phyloP scores from a whole-genome alignment of 352 stramenopile species.

The Phytophthora tentaculata region DNA sequence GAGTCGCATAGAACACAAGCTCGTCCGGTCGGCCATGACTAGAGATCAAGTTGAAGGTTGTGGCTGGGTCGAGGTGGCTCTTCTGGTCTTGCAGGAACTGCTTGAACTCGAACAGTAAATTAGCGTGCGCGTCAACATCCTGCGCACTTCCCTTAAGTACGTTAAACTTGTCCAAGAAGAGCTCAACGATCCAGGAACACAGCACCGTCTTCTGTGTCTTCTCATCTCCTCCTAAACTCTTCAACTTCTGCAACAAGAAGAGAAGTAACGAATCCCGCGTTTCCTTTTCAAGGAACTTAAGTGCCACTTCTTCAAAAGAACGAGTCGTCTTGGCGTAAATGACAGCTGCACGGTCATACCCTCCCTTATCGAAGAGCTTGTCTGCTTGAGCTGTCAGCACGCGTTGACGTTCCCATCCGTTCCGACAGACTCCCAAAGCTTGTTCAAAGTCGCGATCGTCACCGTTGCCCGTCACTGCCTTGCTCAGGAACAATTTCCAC shows the following conservation, averaged over 20 bases:
- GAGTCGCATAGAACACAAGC: slow-evolving; percentile 91
- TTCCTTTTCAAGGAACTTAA: slow-evolving; percentile 92
- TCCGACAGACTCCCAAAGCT: slow-evolving; percentile 85
- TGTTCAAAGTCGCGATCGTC: slow-evolving; percentile 91
- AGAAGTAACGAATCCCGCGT: slow-evolving; percentile 83
- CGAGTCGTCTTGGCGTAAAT: slow-evolving; percentile 91
- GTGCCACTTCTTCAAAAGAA: slow-evolving; percentile 91
- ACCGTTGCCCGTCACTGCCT: slow-evolving; percentile 70
- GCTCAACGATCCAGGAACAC: slow-evolving; percentile 93
- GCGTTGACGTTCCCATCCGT: slow-evolving; percentile 80
- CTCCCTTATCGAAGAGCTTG: slow-evolving; percentile 87
- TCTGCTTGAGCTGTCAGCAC: slow-evolving; percentile 91
- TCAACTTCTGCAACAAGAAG: slow-evolving; percentile 92
- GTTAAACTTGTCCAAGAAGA: slow-evolving; percentile 93
- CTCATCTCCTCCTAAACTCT: slow-evolving; percentile 75
- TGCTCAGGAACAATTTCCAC: slow-evolving; percentile 93
- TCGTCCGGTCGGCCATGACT: slow-evolving; percentile 93
- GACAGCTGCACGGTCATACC: slow-evolving; percentile 86
- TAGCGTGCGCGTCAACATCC: slow-evolving; percentile 86
- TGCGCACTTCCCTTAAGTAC: slow-evolving; percentile 81
- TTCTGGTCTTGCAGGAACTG: slow-evolving; percentile 92
- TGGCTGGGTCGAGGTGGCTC: slow-evolving; percentile 84
- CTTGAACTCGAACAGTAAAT: slow-evolving; percentile 92
- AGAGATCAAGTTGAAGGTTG: slow-evolving; percentile 92
- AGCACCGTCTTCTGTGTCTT: slow-evolving; percentile 94